Evolutionary conservation across 352 stramenopile genomes (phyloP), one percentile per base, ranked within the genome.

Genomic region (Chrysophaeum taylorii): DNA sequence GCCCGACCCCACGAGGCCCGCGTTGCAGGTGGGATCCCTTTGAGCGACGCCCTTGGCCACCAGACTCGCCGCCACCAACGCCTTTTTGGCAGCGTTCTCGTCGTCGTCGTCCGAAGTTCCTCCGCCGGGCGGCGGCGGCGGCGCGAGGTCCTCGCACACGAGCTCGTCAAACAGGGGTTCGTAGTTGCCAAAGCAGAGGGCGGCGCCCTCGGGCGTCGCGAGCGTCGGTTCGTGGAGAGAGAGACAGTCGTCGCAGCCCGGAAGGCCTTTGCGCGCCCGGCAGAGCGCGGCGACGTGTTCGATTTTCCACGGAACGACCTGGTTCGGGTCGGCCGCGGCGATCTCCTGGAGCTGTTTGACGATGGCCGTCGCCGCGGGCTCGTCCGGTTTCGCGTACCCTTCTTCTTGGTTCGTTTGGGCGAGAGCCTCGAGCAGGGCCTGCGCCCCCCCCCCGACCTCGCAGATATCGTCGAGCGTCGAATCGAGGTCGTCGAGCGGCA

Each of bases 351-450:
- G 66, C 33, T 53, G 54, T 18, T 61, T 42, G 36, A 73, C 57
- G 38, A 73, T 70, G 23, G 53, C 54, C 18, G 38, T 23, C 2
- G 68, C 57, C 9, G 33, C 9, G 14, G 23, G 42, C 37, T 60
- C 68, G n/a, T 72, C 31, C 29, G n/a, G n/a, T n/a, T 52, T 52
- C 25, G 52, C 68, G 36, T 69, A 72, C 25, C 48, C 69, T 25
- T 29, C 41, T 35, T 31, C 52, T 25, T 63, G 7, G 27, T 63
- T 15, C 52, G 39, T 41, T 25, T 50, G 37, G 25, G 50, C 36
- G 15, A 73, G 52, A n/a, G 69, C 54, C 18, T 73, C 69, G 15
- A 73, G n/a, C 2, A 73, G 69, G 4, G 69, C 69, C n/a, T 73
- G 35, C 4, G 68, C 29, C 31, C 69, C 53, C 14, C 54, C 57